Base-by-base conservation (phyloP, 176 grass and related monocot species). In the Rhynchospora tenuis region DNA sequence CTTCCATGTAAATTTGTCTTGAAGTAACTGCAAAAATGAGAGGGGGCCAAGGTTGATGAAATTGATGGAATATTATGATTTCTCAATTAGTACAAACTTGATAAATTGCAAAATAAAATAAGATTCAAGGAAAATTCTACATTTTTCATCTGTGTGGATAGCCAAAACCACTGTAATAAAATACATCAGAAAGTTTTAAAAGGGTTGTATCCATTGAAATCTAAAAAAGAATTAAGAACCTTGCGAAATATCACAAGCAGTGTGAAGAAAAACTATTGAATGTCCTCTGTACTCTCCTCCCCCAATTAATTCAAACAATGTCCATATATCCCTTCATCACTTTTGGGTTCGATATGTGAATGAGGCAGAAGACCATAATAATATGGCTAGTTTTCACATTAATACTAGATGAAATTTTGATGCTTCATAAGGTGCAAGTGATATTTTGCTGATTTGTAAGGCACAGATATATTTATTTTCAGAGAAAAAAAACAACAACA, bases 1-100 rank as follows among this genome's bases (percentile, higher is more conserved):
- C 90, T 88, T 90, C 90, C 95, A 98, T 98, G 91, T 98, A 98
- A 68, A 84, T 59, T 94, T 88, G 92, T 87, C 90, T 90, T 84
- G 90, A 89, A 87, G 92, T 93, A 87, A 98, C 95, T 98, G 89
- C 38, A 67, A 71, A 86, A 88, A 62, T 59, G 73, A 64, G 73
- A 13, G 88, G 80, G 56, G 16, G n/a, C n/a, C n/a, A n/a, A n/a
- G n/a, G n/a, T n/a, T n/a, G n/a, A n/a, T n/a, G n/a, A n/a, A n/a
- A n/a, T n/a, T 58, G 57, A 65, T 78, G 20, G 74, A 66, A 80
- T 55, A 64, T 72, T 45, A n/a, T 27, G 6, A 51, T 52, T 71
- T 52, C 47, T 16, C 12, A 52, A 75, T 54, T 75, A 52, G 22
- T 3, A 46, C 45, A 73, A 73, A 73, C 20, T 73, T 73, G 5